Evolutionary conservation across 768 basidiomycete genomes (phyloP), one percentile per base, ranked within the genome.

Genomic region (Pulveroboletus sp.): DNA sequence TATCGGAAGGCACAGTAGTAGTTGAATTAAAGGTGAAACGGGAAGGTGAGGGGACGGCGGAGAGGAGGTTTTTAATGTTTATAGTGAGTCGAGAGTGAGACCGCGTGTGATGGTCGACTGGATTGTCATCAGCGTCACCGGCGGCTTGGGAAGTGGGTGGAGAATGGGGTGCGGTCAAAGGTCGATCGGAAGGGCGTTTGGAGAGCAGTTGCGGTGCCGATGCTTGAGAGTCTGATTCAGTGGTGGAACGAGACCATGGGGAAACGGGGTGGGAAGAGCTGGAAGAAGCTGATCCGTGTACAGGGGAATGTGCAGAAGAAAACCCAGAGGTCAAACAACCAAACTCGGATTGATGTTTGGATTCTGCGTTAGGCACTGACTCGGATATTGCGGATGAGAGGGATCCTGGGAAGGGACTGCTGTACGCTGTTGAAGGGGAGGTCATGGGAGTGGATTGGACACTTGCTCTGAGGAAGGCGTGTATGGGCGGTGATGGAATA

Each of bases 21-120:
- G 48, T 5, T 2, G 66, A 65, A 6, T 52, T 54, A 24, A 60
- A 32, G n/a, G 65, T 57, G 41, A 58, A 41, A 0, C 63, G 59
- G 1, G 65, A 55, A 18, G 61, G 54, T 0, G 63, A 65, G 0
- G 56, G 53, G 1, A 59, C 43, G 1, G 63, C 55, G 6, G 72
- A 60, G 10, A 75, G 59, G 1, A 75, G 60, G 9, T 62, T 67
- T 60, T 71, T 73, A 39, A 74, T 67, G 32, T 54, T 60, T n/a
- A 56, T 30, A 3, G 65, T 41, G 8, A 69, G 30, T 9, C 61
- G 54, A 9, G 64, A 62, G 14, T 53, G 47, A 18, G 53, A 46
- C 13, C 50, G 53, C 1, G 45, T 39, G 9, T 54, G 59, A 15
- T 50, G 39, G 33, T 61, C 60, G 9, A 15, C 5, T 27, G 42